Evolutionary conservation across 176 grass and related monocot genomes (phyloP), one percentile per base, ranked within the genome.

Genomic region (Cenchrus fungigraminus): DNA sequence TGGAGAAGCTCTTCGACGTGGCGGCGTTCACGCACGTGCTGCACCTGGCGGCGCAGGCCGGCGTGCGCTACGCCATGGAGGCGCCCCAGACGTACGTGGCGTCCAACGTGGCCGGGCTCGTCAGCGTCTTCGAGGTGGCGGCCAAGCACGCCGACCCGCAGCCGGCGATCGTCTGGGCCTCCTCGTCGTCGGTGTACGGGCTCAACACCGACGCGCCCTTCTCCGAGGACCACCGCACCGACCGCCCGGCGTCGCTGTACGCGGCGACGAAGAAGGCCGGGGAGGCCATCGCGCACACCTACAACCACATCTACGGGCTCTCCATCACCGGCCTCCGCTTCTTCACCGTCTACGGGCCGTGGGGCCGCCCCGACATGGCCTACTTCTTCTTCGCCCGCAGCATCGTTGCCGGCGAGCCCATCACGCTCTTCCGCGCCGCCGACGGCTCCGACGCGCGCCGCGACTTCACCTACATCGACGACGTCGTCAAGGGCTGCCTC

Each of bases 261-360:
- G 96, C 96, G 11, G 96, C 96, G 1, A 98, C 96, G 11, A 98
- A 98, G 89, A 98, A 98, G 74, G 96, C 96, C 49, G 96, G 96
- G 34, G 96, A 98, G 87, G 96, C 91, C 77, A 95, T 98, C 50
- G 96, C 96, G 28, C 96, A 98, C 77, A 17, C 92, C 0, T 98
- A 98, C 87, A 98, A 95, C 87, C 91, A 98, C 86, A 98, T 98
- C 86, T 98, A 98, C 80, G 96, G 96, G 17, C 93, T 98, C 53
- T 95, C 93, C 89, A 89, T 98, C 82, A 98, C 96, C 3, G 96
- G 93, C 31, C 83, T 98, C 34, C 96, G 96, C 46, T 98, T 98
- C 89, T 98, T 98, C 86, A 98, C 96, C 37, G 96, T 98, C 1
- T 98, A 98, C 82, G 96, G 96, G 3, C 96, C 96, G 0, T 95